phyloP scores from a whole-genome alignment of 2,329 filamentous ascomycete genomes.

The Acrocalymma vagum region DNA sequence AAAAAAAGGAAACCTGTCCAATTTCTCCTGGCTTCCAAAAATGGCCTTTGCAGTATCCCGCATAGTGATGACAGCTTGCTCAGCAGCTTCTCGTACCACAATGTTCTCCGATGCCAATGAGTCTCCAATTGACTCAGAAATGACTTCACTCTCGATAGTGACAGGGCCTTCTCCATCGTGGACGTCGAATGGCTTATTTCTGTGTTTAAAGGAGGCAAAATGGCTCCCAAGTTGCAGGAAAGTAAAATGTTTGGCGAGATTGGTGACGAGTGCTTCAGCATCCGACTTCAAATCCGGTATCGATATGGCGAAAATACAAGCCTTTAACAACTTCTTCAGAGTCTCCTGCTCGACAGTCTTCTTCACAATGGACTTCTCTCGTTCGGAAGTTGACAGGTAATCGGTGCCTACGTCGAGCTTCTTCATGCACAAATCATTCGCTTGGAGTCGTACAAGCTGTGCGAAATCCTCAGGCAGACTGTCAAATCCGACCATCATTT shows the following conservation, averaged over 20 bases:
- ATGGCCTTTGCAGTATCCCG: conserved; percentile 80
- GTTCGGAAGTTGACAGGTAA: conserved; percentile 77
- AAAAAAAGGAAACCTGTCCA: conserved; percentile 85
- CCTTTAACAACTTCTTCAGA: conserved; percentile 87
- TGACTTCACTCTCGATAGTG: conserved; percentile 82
- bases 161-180: conserved; percentile 86
- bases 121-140: conserved; percentile 90
- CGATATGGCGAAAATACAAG: conserved; percentile 84
- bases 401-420: conserved; percentile 77
- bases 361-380: conserved; percentile 84
- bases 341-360: conserved; percentile 83
- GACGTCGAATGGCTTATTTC: conserved; percentile 81
- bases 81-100: conserved; percentile 82
- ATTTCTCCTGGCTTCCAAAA: conserved; percentile 76
- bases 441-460: conserved; percentile 84
- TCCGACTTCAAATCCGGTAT: conserved; percentile 81
- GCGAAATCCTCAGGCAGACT: conserved; percentile 89
- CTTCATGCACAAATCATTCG: conserved; percentile 79
- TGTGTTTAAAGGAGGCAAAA: conserved; percentile 81
- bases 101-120: conserved; percentile 86
- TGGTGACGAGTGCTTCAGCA: conserved; percentile 77
- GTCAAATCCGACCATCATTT: conserved; percentile 88
- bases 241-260: conserved; percentile 88
- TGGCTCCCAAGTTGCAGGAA: conserved; percentile 88
- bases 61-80: conserved; percentile 79